A percentile compares a stretch with the other conserved stretches of the same genome.
These are phyloP conservation scores for Nemophila menziesii DNA, from an alignment of 257 asterid genomes.

Conservation along the genomic window DNA sequence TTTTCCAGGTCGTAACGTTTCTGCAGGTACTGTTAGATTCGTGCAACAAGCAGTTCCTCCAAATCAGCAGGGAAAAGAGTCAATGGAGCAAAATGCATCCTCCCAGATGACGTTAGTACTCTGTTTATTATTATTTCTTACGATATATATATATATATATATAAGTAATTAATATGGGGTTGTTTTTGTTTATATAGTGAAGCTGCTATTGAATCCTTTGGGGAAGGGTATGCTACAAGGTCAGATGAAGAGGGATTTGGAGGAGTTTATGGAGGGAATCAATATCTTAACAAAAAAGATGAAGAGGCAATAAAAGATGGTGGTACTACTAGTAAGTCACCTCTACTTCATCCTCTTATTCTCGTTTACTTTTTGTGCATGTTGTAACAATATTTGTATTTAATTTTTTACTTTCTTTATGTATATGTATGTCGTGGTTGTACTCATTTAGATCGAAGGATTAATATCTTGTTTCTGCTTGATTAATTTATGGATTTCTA, in stretches of 20 bases:
- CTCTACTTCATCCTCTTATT: too few relatives aligned
- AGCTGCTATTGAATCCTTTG: slow-evolving; percentile 33
- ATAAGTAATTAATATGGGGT: too few relatives aligned
- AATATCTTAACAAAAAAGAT: slow-evolving; percentile 12
- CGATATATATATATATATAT: too few relatives aligned
- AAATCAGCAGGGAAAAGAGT: not conserved
- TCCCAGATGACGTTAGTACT: not conserved
- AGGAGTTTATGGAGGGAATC: slow-evolving; percentile 38
- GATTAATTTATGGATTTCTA: not conserved
- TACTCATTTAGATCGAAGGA: too few relatives aligned
- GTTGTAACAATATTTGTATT: too few relatives aligned
- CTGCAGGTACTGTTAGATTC: slow-evolving; percentile 19
- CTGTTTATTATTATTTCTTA: not conserved
- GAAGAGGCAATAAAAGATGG: slow-evolving; percentile 20
- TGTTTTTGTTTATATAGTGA: slow-evolving; percentile 17
- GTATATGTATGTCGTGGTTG: too few relatives aligned
- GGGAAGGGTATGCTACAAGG: slow-evolving; percentile 62
- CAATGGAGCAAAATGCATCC: not conserved
- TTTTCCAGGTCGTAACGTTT: not conserved
- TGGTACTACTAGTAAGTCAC: slow-evolving; percentile 7
- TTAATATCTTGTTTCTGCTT: too few relatives aligned
- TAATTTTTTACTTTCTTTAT: too few relatives aligned
- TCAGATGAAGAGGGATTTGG: slow-evolving; percentile 78
- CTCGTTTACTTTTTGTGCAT: too few relatives aligned
- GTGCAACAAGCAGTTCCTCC: not conserved